These are phyloP conservation scores for Globisporangium canariense DNA, from an alignment of 352 stramenopile species.

Conservation along the genomic window DNA sequence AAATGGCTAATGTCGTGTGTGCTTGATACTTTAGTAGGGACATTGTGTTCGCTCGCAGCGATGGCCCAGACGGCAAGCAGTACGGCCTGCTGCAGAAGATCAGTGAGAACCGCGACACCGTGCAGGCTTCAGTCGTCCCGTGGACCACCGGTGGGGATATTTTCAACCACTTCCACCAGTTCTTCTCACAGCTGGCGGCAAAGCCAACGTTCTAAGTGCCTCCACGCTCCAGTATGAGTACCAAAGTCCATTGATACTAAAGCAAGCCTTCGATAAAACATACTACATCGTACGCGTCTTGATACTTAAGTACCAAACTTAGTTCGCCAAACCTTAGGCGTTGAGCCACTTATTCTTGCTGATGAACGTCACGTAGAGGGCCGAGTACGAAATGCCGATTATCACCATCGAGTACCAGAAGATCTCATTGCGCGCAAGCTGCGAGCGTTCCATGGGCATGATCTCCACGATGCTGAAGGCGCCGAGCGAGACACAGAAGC, in stretches of 20 bases:
- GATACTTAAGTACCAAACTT: neutral
- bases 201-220: neutral
- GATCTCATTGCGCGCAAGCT: slow-evolving; percentile 38
- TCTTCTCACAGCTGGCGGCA: slow-evolving; percentile 15
- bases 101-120: slow-evolving; percentile 24
- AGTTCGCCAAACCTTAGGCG: neutral
- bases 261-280: neutral
- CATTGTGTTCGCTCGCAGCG: slow-evolving; percentile 46
- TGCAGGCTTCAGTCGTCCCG: slow-evolving; percentile 34
- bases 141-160: slow-evolving; percentile 59
- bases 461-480: slow-evolving; percentile 48
- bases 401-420: slow-evolving; percentile 40
- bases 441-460: slow-evolving; percentile 29
- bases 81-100: slow-evolving; percentile 40
- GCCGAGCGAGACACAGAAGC: slow-evolving; percentile 54
- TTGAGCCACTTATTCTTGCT: slow-evolving; percentile 58
- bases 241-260: neutral
- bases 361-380: slow-evolving; percentile 50
- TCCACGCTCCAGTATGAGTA: neutral
- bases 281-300: neutral
- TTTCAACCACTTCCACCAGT: slow-evolving; percentile 28
- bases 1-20: neutral
- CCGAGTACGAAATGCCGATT: slow-evolving; percentile 45
- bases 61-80: slow-evolving; percentile 19
- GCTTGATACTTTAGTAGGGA: slow-evolving; percentile 29